phyloP scores from a whole-genome alignment of 768 basidiomycete genomes.

The Termitomyces sp. region DNA sequence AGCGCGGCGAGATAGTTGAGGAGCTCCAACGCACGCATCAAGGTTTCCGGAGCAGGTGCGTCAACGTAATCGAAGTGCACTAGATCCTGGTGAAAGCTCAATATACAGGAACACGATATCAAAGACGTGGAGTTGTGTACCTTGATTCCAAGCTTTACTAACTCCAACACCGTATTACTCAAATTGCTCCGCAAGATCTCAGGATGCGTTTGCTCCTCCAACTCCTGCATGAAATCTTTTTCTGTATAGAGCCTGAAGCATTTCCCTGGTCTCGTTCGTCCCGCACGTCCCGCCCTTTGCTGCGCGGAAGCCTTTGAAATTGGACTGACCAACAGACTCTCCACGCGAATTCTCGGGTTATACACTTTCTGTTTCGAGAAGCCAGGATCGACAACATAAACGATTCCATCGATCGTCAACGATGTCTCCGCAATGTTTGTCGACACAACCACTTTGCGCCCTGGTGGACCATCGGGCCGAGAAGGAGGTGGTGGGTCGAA shows the following conservation, averaged over 20 bases:
- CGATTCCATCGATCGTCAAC: slow-evolving; percentile 96
- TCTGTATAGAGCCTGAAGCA: slow-evolving; percentile 97
- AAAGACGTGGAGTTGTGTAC: slow-evolving; percentile 25
- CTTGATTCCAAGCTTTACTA: slow-evolving; percentile 93
- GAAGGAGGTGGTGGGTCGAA: slow-evolving; percentile 84
- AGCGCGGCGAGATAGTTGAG: slow-evolving; percentile 90
- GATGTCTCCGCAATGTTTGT: slow-evolving; percentile 99
- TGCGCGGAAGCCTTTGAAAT: slow-evolving; percentile 97
- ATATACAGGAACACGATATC: background rate
- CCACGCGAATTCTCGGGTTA: slow-evolving; percentile 95
- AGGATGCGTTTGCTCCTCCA: slow-evolving; percentile 96
- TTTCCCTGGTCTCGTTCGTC: slow-evolving; percentile 93
- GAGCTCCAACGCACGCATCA: slow-evolving; percentile 94
- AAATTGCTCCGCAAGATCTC: slow-evolving; percentile 94
- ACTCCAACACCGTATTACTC: slow-evolving; percentile 87
- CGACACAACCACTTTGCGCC: slow-evolving; percentile 90
- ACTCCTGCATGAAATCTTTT: slow-evolving; percentile 91
- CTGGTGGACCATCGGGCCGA: slow-evolving; percentile 66
- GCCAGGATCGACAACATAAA: slow-evolving; percentile 98
- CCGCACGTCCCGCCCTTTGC: slow-evolving; percentile 94
- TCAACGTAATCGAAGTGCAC: slow-evolving; percentile 88
- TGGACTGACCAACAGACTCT: slow-evolving; percentile 87
- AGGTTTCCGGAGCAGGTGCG: slow-evolving; percentile 90
- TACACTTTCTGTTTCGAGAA: slow-evolving; percentile 99
- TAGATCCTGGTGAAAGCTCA: slow-evolving; percentile 51